Percentiles rank a stretch among this genome's conserved stretches.
phyloP scores from a whole-genome alignment of 2,329 filamentous ascomycete genomes.

The Diaporthe sp. region DNA sequence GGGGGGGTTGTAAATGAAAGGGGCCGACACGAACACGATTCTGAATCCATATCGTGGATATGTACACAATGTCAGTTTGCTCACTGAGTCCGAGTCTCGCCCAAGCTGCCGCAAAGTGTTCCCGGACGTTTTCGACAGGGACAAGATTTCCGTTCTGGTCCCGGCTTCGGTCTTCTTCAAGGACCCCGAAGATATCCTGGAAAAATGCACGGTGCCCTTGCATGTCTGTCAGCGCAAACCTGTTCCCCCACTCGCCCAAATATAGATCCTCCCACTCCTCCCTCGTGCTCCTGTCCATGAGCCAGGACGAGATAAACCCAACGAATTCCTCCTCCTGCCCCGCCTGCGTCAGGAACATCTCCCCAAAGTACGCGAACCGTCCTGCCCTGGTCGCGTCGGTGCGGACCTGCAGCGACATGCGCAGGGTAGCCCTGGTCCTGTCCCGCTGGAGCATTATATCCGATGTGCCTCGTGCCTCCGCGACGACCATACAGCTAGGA shows the following conservation, averaged over 20 bases:
- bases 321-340: background rate
- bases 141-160: background rate
- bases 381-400: background rate
- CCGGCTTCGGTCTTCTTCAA: no score
- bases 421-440: background rate
- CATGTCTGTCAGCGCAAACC: no score
- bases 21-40: background rate
- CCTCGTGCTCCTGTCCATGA: background rate
- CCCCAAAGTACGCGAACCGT: background rate
- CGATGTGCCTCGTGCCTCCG: background rate
- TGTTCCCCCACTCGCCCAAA: background rate
- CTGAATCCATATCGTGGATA: background rate
- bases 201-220: no score
- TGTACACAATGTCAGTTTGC: background rate
- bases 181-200: no score
- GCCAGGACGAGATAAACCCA: background rate
- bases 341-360: background rate
- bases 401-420: background rate
- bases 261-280: background rate
- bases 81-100: background rate
- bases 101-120: background rate
- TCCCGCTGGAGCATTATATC: background rate
- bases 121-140: background rate
- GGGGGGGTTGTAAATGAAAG: no score
- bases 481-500: rapidly evolving